phyloP scores from a whole-genome alignment of 768 basidiomycete genomes.

The Hemileccinum rubropunctum region DNA sequence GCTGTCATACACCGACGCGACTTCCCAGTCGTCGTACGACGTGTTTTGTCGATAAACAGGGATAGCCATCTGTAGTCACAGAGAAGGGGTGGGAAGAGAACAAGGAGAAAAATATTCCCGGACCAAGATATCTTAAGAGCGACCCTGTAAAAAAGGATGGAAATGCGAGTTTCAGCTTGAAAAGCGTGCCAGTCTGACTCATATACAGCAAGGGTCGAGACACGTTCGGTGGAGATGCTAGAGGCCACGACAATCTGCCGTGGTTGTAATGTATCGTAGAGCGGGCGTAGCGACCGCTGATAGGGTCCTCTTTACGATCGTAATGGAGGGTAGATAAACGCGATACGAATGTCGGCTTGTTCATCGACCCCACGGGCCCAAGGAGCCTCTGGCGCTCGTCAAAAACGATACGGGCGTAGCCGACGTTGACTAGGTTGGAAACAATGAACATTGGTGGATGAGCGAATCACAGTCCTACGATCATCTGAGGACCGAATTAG shows the following conservation, averaged over 20 bases:
- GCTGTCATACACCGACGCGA: constrained; percentile 29
- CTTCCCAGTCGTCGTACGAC: constrained; percentile 26
- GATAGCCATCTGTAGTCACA: constrained; percentile 17
- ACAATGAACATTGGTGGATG: not conserved
- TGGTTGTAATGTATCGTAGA: constrained; percentile 17
- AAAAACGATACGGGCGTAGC: not conserved
- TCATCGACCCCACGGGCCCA: not conserved
- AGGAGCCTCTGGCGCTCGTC: not conserved
- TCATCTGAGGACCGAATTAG: constrained; percentile 1
- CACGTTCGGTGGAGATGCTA: constrained; percentile 25
- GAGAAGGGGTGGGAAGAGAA: not conserved
- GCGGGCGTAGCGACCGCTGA: constrained; percentile 6
- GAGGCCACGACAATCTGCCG: constrained; percentile 20
- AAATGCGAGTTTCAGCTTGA: constrained; percentile 2
- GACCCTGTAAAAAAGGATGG: constrained; percentile 1
- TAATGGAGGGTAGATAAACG: constrained; percentile 6
- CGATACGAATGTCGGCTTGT: not conserved
- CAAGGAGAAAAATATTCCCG: not conserved
- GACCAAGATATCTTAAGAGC: constrained; percentile 1
- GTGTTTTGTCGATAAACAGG: constrained; percentile 27
- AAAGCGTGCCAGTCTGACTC: constrained; percentile 7
- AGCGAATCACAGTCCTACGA: not conserved
- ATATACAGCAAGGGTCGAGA: constrained; percentile 26
- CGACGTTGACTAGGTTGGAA: not conserved
- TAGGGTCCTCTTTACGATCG: constrained; percentile 9